Evolutionary conservation across 306 rosid species (phyloP).

Genomic region (Crotalaria pallida): DNA sequence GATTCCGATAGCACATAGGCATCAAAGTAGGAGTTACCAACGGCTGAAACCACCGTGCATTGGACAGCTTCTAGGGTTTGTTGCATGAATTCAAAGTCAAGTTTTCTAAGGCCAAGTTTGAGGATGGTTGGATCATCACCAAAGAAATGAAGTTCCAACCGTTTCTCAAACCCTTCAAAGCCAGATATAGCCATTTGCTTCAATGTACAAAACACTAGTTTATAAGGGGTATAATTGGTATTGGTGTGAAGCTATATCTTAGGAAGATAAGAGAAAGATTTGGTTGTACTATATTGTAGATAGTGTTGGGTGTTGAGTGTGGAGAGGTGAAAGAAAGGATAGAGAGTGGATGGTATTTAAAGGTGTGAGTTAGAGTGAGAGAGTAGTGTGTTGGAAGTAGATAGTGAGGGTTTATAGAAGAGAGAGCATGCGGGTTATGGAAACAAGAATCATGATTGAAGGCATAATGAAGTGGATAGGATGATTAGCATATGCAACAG

Average conservation of each 20-base stretch:
- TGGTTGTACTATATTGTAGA: background rate
- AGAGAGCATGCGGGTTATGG: slow-evolving; percentile 92
- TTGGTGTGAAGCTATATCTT: background rate
- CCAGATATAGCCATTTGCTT: slow-evolving; percentile 78
- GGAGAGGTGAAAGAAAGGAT: slow-evolving; percentile 33
- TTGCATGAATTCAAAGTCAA: slow-evolving; percentile 45
- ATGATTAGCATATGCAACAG: slow-evolving; percentile 34
- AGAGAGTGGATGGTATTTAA: slow-evolving; percentile 50
- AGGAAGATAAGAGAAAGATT: background rate
- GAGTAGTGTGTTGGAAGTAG: slow-evolving; percentile 10
- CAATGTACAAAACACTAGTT: background rate
- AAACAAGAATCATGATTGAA: slow-evolving; percentile 82
- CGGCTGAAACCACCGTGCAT: slow-evolving; percentile 85
- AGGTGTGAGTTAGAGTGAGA: slow-evolving; percentile 40
- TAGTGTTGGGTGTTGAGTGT: background rate
- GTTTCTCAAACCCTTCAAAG: slow-evolving; percentile 86
- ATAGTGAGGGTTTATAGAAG: slow-evolving; percentile 25
- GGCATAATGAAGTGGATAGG: slow-evolving; percentile 68
- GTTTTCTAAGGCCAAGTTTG: slow-evolving; percentile 56
- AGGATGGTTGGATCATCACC: slow-evolving; percentile 52
- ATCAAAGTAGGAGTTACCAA: slow-evolving; percentile 61
- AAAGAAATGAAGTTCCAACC: slow-evolving; percentile 79
- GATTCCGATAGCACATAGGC: slow-evolving; percentile 84
- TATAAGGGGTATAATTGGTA: background rate
- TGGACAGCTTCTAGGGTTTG: slow-evolving; percentile 55